Evolutionary conservation across 306 rosid genomes (phyloP).

Genomic region (Sesbania bispinosa): DNA sequence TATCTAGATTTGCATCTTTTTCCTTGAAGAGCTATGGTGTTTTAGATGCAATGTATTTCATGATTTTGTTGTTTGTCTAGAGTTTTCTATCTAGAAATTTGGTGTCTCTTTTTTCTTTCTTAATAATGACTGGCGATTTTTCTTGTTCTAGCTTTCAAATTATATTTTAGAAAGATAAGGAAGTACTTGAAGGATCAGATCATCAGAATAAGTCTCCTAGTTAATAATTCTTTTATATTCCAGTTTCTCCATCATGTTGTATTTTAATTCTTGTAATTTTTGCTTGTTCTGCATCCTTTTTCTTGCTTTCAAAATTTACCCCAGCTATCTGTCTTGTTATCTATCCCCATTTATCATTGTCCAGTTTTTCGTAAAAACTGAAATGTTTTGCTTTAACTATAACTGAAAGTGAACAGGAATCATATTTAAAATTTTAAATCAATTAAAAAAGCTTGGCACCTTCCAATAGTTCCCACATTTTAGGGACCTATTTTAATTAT

Average conservation of each 20-base stretch:
- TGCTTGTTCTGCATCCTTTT: no score
- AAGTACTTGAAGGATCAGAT: constrained; percentile 2
- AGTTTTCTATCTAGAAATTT: constrained; percentile 3
- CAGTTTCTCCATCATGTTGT: no score
- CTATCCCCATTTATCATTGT: no score
- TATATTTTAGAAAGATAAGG: constrained; percentile 3
- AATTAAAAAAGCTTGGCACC: neutral
- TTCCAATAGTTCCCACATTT: neutral
- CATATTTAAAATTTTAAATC: neutral
- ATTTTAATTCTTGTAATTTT: no score
- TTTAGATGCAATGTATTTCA: constrained; percentile 14
- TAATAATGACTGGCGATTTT: neutral
- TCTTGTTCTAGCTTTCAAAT: neutral
- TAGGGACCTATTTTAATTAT: neutral
- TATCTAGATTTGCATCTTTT: neutral
- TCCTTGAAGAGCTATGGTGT: neutral
- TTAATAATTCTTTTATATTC: no score
- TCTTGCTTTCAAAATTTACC: no score
- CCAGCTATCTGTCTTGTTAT: no score
- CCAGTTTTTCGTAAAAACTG: no score
- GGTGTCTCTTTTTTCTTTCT: neutral
- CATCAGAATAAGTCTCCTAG: no score
- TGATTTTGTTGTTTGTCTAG: neutral
- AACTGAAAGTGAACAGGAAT: neutral
- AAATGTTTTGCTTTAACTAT: neutral